Base-by-base conservation (phyloP, 495 filamentous ascomycete genomes). In the Acidomyces sp. region DNA sequence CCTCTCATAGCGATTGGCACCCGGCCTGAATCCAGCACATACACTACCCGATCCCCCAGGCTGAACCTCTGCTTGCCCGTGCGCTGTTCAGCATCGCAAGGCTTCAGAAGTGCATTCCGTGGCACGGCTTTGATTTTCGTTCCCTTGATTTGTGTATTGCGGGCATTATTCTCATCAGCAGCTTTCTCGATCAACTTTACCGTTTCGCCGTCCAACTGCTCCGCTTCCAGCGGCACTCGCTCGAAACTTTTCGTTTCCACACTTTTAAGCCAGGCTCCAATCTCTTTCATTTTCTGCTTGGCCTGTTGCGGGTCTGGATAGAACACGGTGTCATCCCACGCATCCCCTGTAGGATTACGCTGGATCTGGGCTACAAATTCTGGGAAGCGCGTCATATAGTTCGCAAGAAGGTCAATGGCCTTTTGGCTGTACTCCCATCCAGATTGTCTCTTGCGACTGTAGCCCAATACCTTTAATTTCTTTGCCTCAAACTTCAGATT, bases 361-460 rank as follows among this genome's bases (percentile, higher is more conserved):
- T 83, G 77, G 43, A 99, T 80, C 1, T 75, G 81, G 9, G 80
- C 81, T 53, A 96, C 85, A 60, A 99, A 95, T 27, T 93, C 83
- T 0, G 92, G 92, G 60, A 99, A 99, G 21, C 70, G 79, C 37
- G 75, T 75, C 80, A 95, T 95, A 60, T 96, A 99, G 38, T 87
- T 71, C 33, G 69, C 66, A 5, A 99, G 68, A 42, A 99, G 62
- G 4, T 74, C 67, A 32, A 93, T 66, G 6, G 92, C 85, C 51
- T 87, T 85, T 39, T 72, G 68, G 53, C 85, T 93, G 55, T 90
- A 96, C 60, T 96, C 92, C 92, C 92, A 99, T 6, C 92, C 92
- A 11, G 70, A 77, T 10, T 74, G 67, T 13, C 75, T 75, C 34
- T 82, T 82, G 44, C 85, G 84, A 13, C 88, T 93, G 57, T 95